Conservation (phyloP, 148 eudicot species). For the Bassia scoparia region DNA sequence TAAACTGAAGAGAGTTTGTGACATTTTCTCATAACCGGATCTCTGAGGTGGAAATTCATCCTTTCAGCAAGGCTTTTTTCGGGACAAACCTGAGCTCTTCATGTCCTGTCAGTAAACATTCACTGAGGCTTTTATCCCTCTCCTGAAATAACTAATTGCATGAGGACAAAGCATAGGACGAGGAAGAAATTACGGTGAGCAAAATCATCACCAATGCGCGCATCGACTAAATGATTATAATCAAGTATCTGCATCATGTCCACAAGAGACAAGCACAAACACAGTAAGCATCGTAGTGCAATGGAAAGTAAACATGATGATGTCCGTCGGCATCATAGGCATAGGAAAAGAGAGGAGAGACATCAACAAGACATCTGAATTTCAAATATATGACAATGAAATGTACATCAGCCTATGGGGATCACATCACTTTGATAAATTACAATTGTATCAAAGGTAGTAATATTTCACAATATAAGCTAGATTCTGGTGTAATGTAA, state of each 20-base stretch:
- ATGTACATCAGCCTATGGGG: slow-evolving; percentile 21
- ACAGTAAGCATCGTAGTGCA: slow-evolving; percentile 30
- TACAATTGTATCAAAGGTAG: slow-evolving; percentile 24
- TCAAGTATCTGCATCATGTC: slow-evolving; percentile 59
- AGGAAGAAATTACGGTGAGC: slow-evolving; percentile 30
- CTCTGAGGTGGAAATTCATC: slow-evolving; percentile 96
- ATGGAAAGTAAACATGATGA: slow-evolving; percentile 32
- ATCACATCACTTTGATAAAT: slow-evolving; percentile 20
- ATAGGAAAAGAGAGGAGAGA: slow-evolving; percentile 37
- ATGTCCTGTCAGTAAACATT: slow-evolving; percentile 41
- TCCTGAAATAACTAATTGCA: slow-evolving; percentile 22
- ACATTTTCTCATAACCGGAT: slow-evolving; percentile 74
- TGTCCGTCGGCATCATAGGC: slow-evolving; percentile 36
- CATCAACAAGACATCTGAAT: slow-evolving; percentile 22
- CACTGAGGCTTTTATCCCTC: slow-evolving; percentile 15
- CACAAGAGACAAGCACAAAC: slow-evolving; percentile 66
- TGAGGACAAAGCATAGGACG: slow-evolving; percentile 34
- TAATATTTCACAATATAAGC: not conserved
- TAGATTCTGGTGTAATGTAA: not conserved
- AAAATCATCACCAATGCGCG: slow-evolving; percentile 37
- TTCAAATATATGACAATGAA: slow-evolving; percentile 25
- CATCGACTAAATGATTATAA: slow-evolving; percentile 36
- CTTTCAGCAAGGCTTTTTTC: slow-evolving; percentile 80
- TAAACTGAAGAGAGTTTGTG: slow-evolving; percentile 76
- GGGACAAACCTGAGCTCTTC: slow-evolving; percentile 76